These are phyloP conservation scores for Piper betle DNA, from an alignment of 164 flowering plant genomes.

Conservation along the genomic window DNA sequence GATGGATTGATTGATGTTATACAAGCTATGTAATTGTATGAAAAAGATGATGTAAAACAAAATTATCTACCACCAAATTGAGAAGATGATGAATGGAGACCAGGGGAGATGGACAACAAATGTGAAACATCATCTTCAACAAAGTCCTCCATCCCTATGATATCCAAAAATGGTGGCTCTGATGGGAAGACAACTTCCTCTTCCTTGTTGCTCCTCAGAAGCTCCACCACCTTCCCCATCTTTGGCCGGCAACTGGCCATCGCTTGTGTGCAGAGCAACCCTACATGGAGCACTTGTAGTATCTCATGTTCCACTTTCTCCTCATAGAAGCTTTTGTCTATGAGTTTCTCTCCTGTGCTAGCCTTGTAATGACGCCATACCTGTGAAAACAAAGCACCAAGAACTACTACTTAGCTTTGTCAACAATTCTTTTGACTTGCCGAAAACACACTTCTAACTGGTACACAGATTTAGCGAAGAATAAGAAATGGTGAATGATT, in stretches of 20 bases:
- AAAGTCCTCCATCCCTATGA: background rate
- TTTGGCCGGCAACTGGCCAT: constrained; percentile 5
- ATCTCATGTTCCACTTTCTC: constrained; percentile 5
- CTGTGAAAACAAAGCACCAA: background rate
- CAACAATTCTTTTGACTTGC: background rate
- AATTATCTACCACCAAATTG: constrained; percentile 4
- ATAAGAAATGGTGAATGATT: no score
- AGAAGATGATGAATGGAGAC: constrained; percentile 2
- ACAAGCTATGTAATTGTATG: no score
- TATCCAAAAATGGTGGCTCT: constrained; percentile 11
- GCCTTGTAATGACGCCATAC: constrained; percentile 9
- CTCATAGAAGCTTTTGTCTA: constrained; percentile 5
- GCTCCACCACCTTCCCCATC: constrained; percentile 9
- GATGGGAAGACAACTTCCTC: background rate
- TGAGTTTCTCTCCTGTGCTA: constrained; percentile 1
- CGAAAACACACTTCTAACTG: no score
- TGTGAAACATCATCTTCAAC: constrained; percentile 7
- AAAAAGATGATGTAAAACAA: background rate
- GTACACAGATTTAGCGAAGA: no score
- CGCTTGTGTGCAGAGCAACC: constrained; percentile 11
- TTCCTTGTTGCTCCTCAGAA: constrained; percentile 3
- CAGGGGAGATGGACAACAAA: constrained; percentile 3
- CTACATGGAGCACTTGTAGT: constrained; percentile 8
- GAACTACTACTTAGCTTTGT: background rate
- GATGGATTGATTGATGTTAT: no score